Percentiles rank a stretch among this genome's conserved stretches.
phyloP scores from a whole-genome alignment of 169 alveolate genomes.

The Plasmodium knowlesi region DNA sequence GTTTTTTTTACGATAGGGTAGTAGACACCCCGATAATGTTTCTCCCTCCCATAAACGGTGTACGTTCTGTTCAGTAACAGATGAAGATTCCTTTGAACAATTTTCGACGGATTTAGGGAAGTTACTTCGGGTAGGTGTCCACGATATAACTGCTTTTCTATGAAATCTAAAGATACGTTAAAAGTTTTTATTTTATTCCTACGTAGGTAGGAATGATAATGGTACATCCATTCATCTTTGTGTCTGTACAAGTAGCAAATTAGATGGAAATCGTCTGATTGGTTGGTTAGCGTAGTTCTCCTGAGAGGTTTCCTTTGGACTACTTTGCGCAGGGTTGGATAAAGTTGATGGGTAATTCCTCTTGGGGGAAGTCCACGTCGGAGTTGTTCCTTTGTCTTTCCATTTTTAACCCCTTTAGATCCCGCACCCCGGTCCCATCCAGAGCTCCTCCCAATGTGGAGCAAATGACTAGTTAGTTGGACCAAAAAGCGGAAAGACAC shows the following conservation, averaged over 20 bases:
- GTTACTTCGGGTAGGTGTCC: neutral
- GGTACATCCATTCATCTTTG: neutral
- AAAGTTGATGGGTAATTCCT: neutral
- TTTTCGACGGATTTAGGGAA: neutral
- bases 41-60: conserved; percentile 8
- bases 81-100: neutral
- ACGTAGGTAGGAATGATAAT: conserved; percentile 9
- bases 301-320: neutral
- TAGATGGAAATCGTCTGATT: neutral
- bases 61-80: conserved; percentile 1
- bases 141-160: conserved; percentile 41
- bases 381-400: neutral
- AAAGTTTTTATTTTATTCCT: conserved; percentile 4
- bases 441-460: neutral
- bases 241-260: conserved; percentile 5
- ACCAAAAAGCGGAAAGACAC: conserved; percentile 15
- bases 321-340: neutral
- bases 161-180: conserved; percentile 23
- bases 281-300: neutral
- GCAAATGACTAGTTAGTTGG: neutral
- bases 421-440: too few species aligned
- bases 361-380: neutral
- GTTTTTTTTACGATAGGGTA: conserved; percentile 9
- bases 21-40: neutral
- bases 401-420: neutral